These are phyloP conservation scores for Leonotis leonurus DNA, from an alignment of 257 asterid genomes.

Conservation along the genomic window DNA sequence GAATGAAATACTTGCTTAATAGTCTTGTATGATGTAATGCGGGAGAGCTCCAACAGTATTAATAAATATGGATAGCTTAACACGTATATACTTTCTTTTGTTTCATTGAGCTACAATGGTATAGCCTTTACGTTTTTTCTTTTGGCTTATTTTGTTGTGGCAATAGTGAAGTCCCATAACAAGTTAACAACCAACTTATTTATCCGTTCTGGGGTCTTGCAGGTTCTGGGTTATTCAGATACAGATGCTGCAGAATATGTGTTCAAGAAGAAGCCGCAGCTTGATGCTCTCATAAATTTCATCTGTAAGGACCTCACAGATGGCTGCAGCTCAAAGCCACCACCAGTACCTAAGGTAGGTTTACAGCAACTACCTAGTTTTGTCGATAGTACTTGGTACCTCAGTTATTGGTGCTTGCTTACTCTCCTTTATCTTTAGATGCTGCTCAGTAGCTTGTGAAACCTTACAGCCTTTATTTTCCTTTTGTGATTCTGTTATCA, in stretches of 20 bases:
- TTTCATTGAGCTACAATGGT: background rate
- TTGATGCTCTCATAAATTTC: conserved; percentile 49
- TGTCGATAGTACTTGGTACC: background rate
- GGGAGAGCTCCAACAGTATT: background rate
- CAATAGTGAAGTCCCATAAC: too few species aligned
- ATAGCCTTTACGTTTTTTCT: background rate
- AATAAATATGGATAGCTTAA: background rate
- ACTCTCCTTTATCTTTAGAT: background rate
- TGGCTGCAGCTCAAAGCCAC: conserved; percentile 72
- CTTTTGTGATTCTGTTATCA: background rate
- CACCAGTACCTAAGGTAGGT: conserved; percentile 90
- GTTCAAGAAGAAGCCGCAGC: conserved; percentile 53
- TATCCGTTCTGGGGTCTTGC: conserved; percentile 19
- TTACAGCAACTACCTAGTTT: background rate
- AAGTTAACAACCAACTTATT: background rate
- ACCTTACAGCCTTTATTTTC: background rate
- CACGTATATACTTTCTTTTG: background rate
- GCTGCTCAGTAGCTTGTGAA: background rate
- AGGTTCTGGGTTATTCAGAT: conserved; percentile 93
- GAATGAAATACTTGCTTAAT: background rate
- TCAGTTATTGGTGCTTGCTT: background rate
- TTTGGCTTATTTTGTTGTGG: too few species aligned
- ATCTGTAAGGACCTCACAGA: conserved; percentile 81
- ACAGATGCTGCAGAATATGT: conserved; percentile 92
- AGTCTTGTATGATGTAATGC: background rate